Evolutionary conservation across 805 yeast genomes (phyloP), one percentile per base, ranked within the genome.

Genomic region (Kregervanrija fluxuum): DNA sequence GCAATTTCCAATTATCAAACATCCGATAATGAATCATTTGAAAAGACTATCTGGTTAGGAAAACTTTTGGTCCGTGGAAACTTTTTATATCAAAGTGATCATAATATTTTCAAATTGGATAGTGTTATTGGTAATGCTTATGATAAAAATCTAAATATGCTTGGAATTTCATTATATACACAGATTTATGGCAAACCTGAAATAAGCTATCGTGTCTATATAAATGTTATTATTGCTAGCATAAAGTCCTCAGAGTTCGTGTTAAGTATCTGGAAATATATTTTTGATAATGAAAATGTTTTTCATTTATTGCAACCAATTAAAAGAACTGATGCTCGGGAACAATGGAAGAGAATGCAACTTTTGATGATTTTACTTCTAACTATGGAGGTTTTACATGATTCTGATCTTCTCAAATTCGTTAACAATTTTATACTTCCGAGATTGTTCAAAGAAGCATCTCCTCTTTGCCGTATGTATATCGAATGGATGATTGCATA

Each of bases 401-500:
- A 55, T 3, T 46, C 46, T 0, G 48, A 47, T 0, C 41, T 65
- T 13, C 46, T 65, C 2, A 37, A 52, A 1, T 50, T 57, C 35
- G 56, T 76, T 8, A 49, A 60, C 0, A 41, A 43, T 0, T 33
- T 40, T 4, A 49, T 73, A 11, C 41, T 70, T 5, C 58, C 61
- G 0, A 57, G 66, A 8, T 65, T 86, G 11, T 66, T 71, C 36
- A 62, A 66, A 2, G 98, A 91, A 49, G 77, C 86, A 11, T 83
- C 93, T 49, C 96, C 96, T 0, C 65, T 80, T 38, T 85, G 79
- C 5, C 73, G 97, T 45, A 65, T 74, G 2, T 86, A 83, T 54
- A 63, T 85, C 44, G 97, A 90, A 56, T 90, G 96, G 96, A 67
- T 82, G 11, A 61, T 82, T 35, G 74, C 86, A 0, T 62, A 67